Evolutionary conservation across 78 protist genomes (phyloP).

Genomic region (Dictyostelium brefeldianum): DNA sequence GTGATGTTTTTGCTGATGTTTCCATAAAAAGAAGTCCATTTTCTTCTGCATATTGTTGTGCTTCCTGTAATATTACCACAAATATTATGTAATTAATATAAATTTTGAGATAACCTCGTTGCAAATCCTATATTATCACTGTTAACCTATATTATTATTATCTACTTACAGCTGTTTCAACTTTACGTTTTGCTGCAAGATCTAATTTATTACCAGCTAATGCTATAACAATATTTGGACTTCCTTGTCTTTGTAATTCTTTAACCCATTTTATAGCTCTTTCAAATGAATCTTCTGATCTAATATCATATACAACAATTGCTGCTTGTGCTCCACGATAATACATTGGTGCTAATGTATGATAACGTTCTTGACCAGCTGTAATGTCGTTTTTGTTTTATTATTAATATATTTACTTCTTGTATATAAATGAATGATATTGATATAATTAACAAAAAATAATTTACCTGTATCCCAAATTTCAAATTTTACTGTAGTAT

Average conservation of each 20-base stretch:
- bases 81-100: background rate
- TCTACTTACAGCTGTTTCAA: slow-evolving; percentile 73
- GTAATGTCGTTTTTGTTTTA: no score
- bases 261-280: slow-evolving; percentile 97
- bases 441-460: background rate
- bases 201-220: slow-evolving; percentile 99
- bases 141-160: no score
- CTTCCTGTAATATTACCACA: slow-evolving; percentile 62
- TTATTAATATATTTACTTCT: background rate
- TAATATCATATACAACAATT: slow-evolving; percentile 96
- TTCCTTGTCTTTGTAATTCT: slow-evolving; percentile 98
- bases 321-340: slow-evolving; percentile 98
- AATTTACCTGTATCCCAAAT: slow-evolving; percentile 93
- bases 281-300: slow-evolving; percentile 87
- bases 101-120: no score
- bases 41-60: slow-evolving; percentile 91
- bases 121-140: no score
- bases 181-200: slow-evolving; percentile 90
- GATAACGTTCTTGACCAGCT: slow-evolving; percentile 93
- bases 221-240: slow-evolving; percentile 96
- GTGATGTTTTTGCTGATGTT: slow-evolving; percentile 95
- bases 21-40: slow-evolving; percentile 94
- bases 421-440: no score
- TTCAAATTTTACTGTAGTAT: slow-evolving; percentile 97
- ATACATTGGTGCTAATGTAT: slow-evolving; percentile 97